Conservation (phyloP, 108 stramenopile genomes). For the Cyclostephanos invisitatus region DNA sequence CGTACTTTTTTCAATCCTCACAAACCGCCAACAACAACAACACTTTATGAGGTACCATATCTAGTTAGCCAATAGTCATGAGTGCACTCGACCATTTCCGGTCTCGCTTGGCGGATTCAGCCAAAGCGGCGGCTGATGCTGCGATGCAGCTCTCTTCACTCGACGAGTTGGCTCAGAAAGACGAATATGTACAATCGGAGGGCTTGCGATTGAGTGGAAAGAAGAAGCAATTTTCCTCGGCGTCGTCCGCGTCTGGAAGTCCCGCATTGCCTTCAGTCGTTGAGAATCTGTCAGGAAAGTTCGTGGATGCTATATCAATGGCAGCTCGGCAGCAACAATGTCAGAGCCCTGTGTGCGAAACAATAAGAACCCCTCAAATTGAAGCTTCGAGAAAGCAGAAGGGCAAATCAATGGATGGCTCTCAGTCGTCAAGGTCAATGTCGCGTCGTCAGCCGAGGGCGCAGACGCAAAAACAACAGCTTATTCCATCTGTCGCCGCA, state of each 20-base stretch:
- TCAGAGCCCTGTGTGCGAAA: background rate
- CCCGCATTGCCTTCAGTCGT: conserved; percentile 17
- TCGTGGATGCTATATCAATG: conserved; percentile 34
- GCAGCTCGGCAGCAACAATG: conserved; percentile 16
- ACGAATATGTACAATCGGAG: conserved; percentile 44
- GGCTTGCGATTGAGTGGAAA: conserved; percentile 35
- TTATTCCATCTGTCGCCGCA: conserved; percentile 27
- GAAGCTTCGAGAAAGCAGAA: conserved; percentile 9
- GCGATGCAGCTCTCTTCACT: conserved; percentile 44
- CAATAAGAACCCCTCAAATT: background rate
- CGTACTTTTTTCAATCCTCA: too few species aligned
- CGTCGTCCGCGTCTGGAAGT: conserved; percentile 5
- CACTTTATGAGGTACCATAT: too few species aligned
- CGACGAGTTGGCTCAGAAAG: conserved; percentile 49
- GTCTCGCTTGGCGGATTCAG: conserved; percentile 35
- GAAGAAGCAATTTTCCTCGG: conserved; percentile 13
- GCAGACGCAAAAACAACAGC: conserved; percentile 1
- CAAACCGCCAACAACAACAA: too few species aligned
- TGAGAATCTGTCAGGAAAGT: conserved; percentile 28
- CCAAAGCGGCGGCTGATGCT: conserved; percentile 31
- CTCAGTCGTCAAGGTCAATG: background rate
- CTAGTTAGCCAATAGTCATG: too few species aligned
- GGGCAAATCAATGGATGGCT: background rate
- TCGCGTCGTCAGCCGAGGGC: background rate
- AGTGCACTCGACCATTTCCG: conserved; percentile 22